Evolutionary conservation across 148 eudicot genomes (phyloP), one percentile per base, ranked within the genome.

Genomic region (Oxyria digyna): DNA sequence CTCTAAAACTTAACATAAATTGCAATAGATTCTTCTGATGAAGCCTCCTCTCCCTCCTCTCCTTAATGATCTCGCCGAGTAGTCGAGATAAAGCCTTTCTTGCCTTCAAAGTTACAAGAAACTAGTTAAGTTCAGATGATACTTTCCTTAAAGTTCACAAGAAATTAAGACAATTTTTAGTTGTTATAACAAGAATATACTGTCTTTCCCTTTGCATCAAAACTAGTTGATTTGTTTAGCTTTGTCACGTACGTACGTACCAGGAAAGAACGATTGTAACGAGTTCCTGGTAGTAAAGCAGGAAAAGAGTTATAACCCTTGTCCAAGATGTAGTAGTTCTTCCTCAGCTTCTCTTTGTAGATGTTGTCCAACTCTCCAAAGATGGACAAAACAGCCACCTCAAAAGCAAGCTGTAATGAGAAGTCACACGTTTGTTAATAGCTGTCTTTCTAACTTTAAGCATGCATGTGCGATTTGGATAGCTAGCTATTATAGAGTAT

Each of bases 11-110:
- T 71, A 93, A 68, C 20, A 93, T 75, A 66, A 79, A 79, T 15
- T 85, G 82, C 72, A 93, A 76, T 11, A 93, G 83, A 29, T 84
- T 82, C 68, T 73, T 87, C 15, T 72, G 79, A 49, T 78, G 42
- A 38, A 75, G 40, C 70, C 80, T 85, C 42, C 80, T 85, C 71
- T 89, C 91, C 77, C 79, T 83, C 52, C 89, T 87, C 35, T 87
- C 95, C 1, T 72, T 52, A 13, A 89, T 80, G 20, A 93, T 85
- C 72, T 85, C 91, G 13, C 68, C 31, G 45, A 93, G 59, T 15
- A 89, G 74, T 27, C 76, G 73, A 18, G 68, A 68, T 21, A 93
- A 76, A 76, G 77, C 86, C 74, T 67, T 81, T 74, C 97, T 82
- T 26, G 97, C 96, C 96, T 89, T 72, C 12, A 52, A 24, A 23